These are phyloP conservation scores for Baudoinia panamericana DNA, from an alignment of 495 filamentous ascomycete genomes.

Conservation along the genomic window DNA sequence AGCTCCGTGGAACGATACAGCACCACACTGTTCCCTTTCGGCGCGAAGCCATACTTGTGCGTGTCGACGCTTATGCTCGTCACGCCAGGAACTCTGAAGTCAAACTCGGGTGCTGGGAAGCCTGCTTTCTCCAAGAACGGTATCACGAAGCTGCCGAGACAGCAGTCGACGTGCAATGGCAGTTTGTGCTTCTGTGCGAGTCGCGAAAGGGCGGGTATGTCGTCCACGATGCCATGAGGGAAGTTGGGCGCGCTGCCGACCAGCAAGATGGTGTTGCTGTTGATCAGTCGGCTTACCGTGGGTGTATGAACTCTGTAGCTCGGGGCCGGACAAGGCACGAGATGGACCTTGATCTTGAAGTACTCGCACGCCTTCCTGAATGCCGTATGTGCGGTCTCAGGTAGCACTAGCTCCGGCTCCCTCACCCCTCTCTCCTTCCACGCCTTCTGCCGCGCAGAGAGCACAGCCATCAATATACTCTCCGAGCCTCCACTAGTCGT, in stretches of 20 bases:
- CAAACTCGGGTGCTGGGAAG: constrained; percentile 74
- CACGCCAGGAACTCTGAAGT: constrained; percentile 88
- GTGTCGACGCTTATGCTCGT: constrained; percentile 94
- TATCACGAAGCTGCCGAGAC: constrained; percentile 85
- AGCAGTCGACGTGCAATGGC: constrained; percentile 94
- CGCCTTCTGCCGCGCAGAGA: constrained; percentile 80
- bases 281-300: constrained; percentile 71
- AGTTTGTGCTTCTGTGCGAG: constrained; percentile 65
- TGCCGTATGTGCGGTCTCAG: constrained; percentile 85
- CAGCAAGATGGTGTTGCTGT: constrained; percentile 89
- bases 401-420: constrained; percentile 96
- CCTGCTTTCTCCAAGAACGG: constrained; percentile 85
- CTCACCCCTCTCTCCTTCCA: constrained; percentile 70
- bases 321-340: constrained; percentile 78
- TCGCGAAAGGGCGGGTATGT: constrained; percentile 74
- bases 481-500: constrained; percentile 91
- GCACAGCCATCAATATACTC: constrained; percentile 86
- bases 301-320: constrained; percentile 65
- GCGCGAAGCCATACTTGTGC: constrained; percentile 98
- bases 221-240: constrained; percentile 94
- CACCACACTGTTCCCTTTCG: constrained; percentile 85
- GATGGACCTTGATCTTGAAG: constrained; percentile 87
- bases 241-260: constrained; percentile 95
- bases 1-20: constrained; percentile 73
- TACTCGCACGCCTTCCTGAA: constrained; percentile 92